Percentiles rank a stretch among this genome's conserved stretches.
Conservation (phyloP, 2,329 filamentous ascomycete species). For the Talaromyces pinophilus region DNA sequence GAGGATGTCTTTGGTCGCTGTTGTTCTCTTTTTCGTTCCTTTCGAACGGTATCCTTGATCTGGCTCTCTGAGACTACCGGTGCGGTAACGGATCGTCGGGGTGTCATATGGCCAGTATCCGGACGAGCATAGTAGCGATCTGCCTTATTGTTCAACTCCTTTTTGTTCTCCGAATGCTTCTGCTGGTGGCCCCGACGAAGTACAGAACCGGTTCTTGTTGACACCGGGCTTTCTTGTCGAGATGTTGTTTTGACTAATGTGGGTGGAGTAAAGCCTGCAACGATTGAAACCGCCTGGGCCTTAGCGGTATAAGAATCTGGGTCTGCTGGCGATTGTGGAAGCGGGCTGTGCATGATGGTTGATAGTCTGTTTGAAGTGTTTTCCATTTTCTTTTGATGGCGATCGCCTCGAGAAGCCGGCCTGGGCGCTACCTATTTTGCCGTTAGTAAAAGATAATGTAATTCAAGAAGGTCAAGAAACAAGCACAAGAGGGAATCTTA, state of each 20-base stretch:
- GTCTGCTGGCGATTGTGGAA: not conserved
- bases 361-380: not conserved
- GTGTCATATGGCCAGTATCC: not conserved
- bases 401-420: not conserved
- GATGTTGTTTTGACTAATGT: conserved; percentile 15
- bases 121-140: conserved; percentile 6
- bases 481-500: conserved; percentile 30
- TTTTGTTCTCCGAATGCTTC: not conserved
- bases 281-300: conserved; percentile 3
- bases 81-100: conserved; percentile 14
- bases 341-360: not conserved
- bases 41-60: not conserved
- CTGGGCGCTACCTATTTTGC: not conserved
- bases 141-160: not conserved
- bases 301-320: not conserved
- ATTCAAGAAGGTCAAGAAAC: not conserved
- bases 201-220: not conserved
- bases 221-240: not conserved
- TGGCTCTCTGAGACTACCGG: not conserved
- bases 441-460: conserved; percentile 54
- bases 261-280: conserved; percentile 6
- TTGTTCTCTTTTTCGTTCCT: conserved; percentile 3
- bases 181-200: not conserved
- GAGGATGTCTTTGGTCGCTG: conserved; percentile 12
- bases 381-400: conserved; percentile 2